Evolutionary conservation across 1,284 basidiomycete species (phyloP).

Genomic region (Flammula alnicola): DNA sequence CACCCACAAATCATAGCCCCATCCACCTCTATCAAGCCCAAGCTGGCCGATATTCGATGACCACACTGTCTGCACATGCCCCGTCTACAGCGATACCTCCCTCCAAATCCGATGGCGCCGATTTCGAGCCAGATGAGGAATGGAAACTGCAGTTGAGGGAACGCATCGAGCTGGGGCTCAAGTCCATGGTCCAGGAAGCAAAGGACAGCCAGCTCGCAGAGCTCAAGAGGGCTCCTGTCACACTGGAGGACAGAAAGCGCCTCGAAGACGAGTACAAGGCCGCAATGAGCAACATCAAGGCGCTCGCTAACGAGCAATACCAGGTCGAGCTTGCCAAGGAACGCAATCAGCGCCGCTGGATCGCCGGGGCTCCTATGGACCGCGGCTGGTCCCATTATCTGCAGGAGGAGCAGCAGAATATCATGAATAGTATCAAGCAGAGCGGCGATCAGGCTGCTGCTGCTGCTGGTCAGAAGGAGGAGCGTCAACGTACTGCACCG

Average conservation of each 20-base stretch:
- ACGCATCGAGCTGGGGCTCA: constrained; percentile 49
- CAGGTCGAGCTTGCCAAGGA: constrained; percentile 45
- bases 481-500: too few relatives aligned
- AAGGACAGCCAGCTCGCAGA: constrained; percentile 44
- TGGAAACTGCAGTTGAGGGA: constrained; percentile 51
- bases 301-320: constrained; percentile 46
- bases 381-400: constrained; percentile 42
- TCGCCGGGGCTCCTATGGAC: constrained; percentile 37
- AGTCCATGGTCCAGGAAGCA: constrained; percentile 52
- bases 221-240: constrained; percentile 37
- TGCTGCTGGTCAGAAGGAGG: too few relatives aligned
- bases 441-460: constrained; percentile 12
- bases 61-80: constrained; percentile 33
- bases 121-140: constrained; percentile 55
- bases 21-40: constrained; percentile 17
- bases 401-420: constrained; percentile 42
- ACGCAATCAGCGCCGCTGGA: constrained; percentile 46
- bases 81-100: constrained; percentile 25
- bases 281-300: constrained; percentile 43
- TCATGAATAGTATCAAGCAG: constrained; percentile 26
- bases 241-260: constrained; percentile 30
- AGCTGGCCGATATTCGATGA: constrained; percentile 34
- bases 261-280: constrained; percentile 42
- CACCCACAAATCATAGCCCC: constrained; percentile 15
- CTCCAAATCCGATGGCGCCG: constrained; percentile 29